Conservation (phyloP, 441 rosid genomes). For the Metrosideros polymorpha region DNA sequence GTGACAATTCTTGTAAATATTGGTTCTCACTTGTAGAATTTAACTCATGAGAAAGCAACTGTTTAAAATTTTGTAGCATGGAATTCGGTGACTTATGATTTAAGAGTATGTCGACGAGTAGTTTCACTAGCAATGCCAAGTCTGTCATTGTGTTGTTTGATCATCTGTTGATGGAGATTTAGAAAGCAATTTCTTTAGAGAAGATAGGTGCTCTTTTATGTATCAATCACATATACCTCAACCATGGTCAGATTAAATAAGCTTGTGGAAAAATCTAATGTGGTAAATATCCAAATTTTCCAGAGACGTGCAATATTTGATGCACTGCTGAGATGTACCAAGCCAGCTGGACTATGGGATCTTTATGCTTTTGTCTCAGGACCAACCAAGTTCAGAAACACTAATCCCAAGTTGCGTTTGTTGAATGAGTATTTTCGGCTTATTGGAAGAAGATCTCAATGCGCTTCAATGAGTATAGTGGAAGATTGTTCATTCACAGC, state of each 20-base stretch:
- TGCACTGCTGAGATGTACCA: constrained; percentile 49
- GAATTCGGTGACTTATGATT: not conserved
- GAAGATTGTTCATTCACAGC: constrained; percentile 58
- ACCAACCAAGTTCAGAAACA: constrained; percentile 53
- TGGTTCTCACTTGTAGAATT: not conserved
- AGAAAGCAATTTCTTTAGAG: not conserved
- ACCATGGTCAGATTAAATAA: not conserved
- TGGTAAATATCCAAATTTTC: constrained; percentile 3
- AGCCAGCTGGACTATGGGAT: constrained; percentile 73
- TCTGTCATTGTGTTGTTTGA: not conserved
- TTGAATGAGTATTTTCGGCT: constrained; percentile 95
- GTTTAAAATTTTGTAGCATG: not conserved
- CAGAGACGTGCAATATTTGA: constrained; percentile 81
- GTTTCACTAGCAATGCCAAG: not conserved
- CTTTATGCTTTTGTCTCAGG: constrained; percentile 84
- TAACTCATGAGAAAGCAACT: not conserved
- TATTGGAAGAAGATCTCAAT: constrained; percentile 47
- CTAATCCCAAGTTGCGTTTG: constrained; percentile 75
- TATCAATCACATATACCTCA: not conserved
- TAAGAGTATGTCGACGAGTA: not conserved
- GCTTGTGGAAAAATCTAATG: not conserved
- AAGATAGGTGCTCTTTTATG: not conserved
- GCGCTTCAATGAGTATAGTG: constrained; percentile 64
- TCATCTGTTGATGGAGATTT: not conserved
- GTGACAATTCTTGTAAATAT: not conserved